Conservation (phyloP, 2,329 filamentous ascomycete species). For the Microcyclospora tardicrescens region DNA sequence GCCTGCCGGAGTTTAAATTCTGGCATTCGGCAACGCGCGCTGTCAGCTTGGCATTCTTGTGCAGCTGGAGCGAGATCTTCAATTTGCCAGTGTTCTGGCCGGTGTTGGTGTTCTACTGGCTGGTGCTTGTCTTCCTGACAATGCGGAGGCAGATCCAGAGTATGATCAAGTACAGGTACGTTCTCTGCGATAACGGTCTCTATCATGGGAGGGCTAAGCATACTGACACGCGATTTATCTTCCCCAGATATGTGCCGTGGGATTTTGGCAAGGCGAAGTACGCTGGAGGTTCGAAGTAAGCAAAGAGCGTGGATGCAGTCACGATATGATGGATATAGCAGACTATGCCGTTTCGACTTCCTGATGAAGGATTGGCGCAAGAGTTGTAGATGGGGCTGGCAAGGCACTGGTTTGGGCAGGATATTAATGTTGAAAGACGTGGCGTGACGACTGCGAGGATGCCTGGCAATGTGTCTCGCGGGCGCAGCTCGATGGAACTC, state of each 20-base stretch:
- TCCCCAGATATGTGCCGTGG: conserved; percentile 25
- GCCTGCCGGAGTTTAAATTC: conserved; percentile 98
- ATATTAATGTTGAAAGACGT: no score
- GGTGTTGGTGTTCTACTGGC: conserved; percentile 94
- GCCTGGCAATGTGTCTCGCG: no score
- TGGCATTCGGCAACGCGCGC: conserved; percentile 93
- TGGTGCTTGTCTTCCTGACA: conserved; percentile 89
- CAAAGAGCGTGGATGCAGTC: neutral
- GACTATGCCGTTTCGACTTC: no score
- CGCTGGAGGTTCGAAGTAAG: conserved; percentile 14
- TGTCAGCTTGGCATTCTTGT: conserved; percentile 67
- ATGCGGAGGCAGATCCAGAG: conserved; percentile 99
- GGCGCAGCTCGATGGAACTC: no score
- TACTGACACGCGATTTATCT: neutral
- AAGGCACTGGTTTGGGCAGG: no score
- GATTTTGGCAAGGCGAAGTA: conserved; percentile 29
- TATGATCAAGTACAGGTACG: conserved; percentile 99
- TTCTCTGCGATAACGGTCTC: conserved; percentile 23
- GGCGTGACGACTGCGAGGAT: no score
- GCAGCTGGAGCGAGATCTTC: conserved; percentile 88
- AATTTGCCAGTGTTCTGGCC: conserved; percentile 99
- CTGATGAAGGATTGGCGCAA: no score
- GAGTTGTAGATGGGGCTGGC: no score
- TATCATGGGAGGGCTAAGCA: neutral
- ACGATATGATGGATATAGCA: neutral